Evolutionary conservation across 495 filamentous ascomycete genomes (phyloP), one percentile per base, ranked within the genome.

Genomic region (Bryoglossum gracile): DNA sequence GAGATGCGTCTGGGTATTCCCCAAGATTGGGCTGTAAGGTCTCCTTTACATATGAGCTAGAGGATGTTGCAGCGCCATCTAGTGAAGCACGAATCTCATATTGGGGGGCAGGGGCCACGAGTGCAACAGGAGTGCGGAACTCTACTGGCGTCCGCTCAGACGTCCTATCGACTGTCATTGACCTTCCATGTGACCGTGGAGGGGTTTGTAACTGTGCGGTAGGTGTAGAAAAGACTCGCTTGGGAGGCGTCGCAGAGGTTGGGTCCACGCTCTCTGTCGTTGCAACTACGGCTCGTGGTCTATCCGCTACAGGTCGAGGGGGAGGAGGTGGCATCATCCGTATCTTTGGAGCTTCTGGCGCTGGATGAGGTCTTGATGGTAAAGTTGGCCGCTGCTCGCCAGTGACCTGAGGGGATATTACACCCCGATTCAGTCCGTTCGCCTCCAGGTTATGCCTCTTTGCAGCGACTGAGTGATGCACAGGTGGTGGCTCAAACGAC

Each of bases 1-100:
- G 76, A 1, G 89, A 91, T 0, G 86, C 70, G 66, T 97, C 90
- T 9, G 92, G 91, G 63, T 84, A 95, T 45, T 87, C 82, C 24
- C 64, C 68, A 8, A 59, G 23, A n/a, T 45, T 51, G 1, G 46
- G 23, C 9, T 32, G 32, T 11, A 42, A 11, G 1, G 36, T 16
- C 26, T 51, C 41, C 38, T 52, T 48, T 51, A 47, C 22, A 18
- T 14, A 2, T 30, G 18, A 50, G 41, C 51, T 3, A n/a, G 46
- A 32, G 17, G 25, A 48, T 14, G 37, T 3, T 18, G 54, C 40
- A 17, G 43, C 46, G 1, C 46, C n/a, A 39, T 54, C 54, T 22
- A 51, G 10, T 17, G 52, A 51, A 26, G 4, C n/a, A 28, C 47
- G 33, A 3, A 33, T 18, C 10, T 54, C 45, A 3, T 22, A 14